Percentiles rank a stretch among this genome's conserved stretches.
Conservation (phyloP, 208 protist species). For the Crithidia thermophila region DNA sequence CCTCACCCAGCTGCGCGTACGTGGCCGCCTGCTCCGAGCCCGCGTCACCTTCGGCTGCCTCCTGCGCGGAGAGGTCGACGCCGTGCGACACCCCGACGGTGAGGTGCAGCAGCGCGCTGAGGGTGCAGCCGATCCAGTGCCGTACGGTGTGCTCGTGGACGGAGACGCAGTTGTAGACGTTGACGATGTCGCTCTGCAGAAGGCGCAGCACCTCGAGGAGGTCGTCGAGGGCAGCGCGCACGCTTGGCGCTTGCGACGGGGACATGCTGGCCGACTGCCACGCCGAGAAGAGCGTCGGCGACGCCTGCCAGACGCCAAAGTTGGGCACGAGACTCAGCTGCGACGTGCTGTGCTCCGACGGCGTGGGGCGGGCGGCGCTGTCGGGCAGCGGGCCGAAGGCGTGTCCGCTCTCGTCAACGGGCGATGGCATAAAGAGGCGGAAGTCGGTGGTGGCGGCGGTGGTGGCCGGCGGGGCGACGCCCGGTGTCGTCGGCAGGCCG, state of each 20-base stretch:
- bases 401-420: constrained; percentile 13
- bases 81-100: constrained; percentile 16
- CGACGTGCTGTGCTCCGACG: constrained; percentile 28
- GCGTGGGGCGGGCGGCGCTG: constrained; percentile 10
- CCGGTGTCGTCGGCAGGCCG: neutral
- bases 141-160: constrained; percentile 30
- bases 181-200: constrained; percentile 40
- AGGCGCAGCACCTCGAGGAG: constrained; percentile 37
- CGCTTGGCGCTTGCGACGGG: neutral
- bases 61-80: constrained; percentile 7
- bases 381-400: constrained; percentile 14
- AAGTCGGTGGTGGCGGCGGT: neutral
- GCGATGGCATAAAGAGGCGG: constrained; percentile 25
- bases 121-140: constrained; percentile 18
- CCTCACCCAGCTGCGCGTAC: constrained; percentile 9
- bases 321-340: constrained; percentile 22
- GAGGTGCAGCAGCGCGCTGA: constrained; percentile 24
- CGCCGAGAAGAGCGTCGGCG: constrained; percentile 17
- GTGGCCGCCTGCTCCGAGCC: neutral
- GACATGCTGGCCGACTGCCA: constrained; percentile 11
- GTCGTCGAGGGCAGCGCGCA: constrained; percentile 23
- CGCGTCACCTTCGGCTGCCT: neutral
- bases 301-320: constrained; percentile 24
- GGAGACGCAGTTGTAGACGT: constrained; percentile 31
- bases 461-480: neutral